Conservation (phyloP, 345 rosid genomes). For the Pistacia vera region DNA sequence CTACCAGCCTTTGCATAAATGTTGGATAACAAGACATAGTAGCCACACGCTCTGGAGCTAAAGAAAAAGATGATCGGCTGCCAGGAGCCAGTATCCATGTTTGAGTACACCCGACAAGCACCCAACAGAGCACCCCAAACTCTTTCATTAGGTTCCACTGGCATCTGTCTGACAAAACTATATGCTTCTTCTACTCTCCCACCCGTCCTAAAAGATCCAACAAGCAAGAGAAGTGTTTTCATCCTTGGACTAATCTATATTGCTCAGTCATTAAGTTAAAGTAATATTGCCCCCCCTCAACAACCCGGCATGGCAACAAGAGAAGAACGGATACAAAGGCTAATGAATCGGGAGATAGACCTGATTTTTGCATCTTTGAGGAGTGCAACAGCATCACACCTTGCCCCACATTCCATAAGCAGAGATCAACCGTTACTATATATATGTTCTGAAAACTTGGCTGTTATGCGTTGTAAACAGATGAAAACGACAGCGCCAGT, state of each 20-base stretch:
- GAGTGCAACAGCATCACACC: constrained; percentile 60
- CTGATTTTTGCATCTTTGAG: constrained; percentile 53
- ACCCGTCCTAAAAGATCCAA: constrained; percentile 72
- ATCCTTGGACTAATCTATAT: constrained; percentile 53
- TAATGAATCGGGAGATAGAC: constrained; percentile 66
- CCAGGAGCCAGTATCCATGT: constrained; percentile 59
- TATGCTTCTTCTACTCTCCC: constrained; percentile 70
- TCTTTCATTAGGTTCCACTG: constrained; percentile 61
- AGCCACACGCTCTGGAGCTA: constrained; percentile 69
- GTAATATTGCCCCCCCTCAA: constrained; percentile 49
- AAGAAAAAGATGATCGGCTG: constrained; percentile 64
- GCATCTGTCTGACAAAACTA: constrained; percentile 52
- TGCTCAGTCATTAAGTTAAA: constrained; percentile 55
- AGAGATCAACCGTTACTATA: constrained; percentile 33
- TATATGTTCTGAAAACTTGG: too few relatives aligned
- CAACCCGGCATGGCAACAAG: constrained; percentile 75
- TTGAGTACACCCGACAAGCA: constrained; percentile 58
- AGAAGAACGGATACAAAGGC: constrained; percentile 76
- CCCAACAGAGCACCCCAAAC: constrained; percentile 80
- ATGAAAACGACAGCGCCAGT: too few relatives aligned
- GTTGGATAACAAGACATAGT: constrained; percentile 73
- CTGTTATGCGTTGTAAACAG: too few relatives aligned
- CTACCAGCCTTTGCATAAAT: constrained; percentile 77
- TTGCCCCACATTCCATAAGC: constrained; percentile 73
- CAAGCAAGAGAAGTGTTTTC: constrained; percentile 78